Conservation (phyloP, 352 stramenopile genomes). For the Peronospora tabacina region DNA sequence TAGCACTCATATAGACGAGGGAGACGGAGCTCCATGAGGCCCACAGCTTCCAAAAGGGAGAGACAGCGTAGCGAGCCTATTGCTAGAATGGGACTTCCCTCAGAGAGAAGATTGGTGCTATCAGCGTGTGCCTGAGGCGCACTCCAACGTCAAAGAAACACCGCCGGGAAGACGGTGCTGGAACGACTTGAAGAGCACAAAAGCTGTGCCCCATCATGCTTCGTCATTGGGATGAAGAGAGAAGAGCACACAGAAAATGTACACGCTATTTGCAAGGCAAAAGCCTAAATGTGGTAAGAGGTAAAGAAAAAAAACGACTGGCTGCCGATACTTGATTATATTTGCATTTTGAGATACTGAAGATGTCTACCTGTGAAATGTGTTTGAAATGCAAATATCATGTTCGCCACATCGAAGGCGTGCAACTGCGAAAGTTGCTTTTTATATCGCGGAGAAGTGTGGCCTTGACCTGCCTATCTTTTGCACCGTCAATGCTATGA, state of each 20-base stretch:
- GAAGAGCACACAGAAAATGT: not conserved
- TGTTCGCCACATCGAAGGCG: constrained; percentile 64
- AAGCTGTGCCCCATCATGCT: constrained; percentile 5
- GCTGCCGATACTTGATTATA: not conserved
- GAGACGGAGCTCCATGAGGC: constrained; percentile 31
- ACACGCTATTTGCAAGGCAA: not conserved
- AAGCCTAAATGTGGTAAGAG: not conserved
- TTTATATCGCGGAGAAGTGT: constrained; percentile 87
- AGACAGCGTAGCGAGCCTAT: constrained; percentile 32
- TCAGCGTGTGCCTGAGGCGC: constrained; percentile 67
- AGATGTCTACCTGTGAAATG: not conserved
- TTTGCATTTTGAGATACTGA: not conserved
- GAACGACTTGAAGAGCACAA: constrained; percentile 32
- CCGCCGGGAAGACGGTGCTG: constrained; percentile 33
- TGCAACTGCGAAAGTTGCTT: constrained; percentile 91
- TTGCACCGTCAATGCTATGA: constrained; percentile 73
- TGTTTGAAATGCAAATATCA: too few relatives aligned
- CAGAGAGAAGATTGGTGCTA: constrained; percentile 70
- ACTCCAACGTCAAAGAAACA: constrained; percentile 42
- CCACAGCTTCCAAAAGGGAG: constrained; percentile 28
- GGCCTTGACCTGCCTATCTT: constrained; percentile 90
- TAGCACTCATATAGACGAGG: constrained; percentile 49
- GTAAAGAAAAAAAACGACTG: not conserved
- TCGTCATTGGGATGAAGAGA: constrained; percentile 41
- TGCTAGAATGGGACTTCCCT: constrained; percentile 26